Base-by-base conservation (phyloP, 2,329 filamentous ascomycete species). In the Alternaria alternata region DNA sequence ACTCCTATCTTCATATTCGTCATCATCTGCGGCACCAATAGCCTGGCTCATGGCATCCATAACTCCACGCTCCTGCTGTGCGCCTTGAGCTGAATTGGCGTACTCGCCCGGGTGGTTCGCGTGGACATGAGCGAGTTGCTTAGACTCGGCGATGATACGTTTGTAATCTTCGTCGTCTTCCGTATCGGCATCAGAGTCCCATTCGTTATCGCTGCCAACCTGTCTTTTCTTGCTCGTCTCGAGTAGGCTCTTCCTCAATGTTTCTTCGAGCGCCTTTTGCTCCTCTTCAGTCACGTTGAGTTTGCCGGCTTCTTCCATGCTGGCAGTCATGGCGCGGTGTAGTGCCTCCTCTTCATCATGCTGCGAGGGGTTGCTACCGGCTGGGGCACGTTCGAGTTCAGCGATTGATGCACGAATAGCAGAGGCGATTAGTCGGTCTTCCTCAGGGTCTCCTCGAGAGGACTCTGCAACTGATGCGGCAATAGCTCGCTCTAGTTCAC, bases 401-500 rank as follows among this genome's bases (percentile, higher is more conserved):
- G 80, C 81, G 16, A 95, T 83, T 63, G 90, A 92, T 5, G 90
- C 88, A 14, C 91, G 84, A 51, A 96, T 90, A 1, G 91, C 91
- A 20, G 87, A 83, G 72, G 93, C 92, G 48, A 96, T 84, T 59
- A 86, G 82, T 22, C 84, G 84, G 70, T 95, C 92, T 75, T 95
- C 90, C 20, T 87, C 83, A 0, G 83, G 73, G 63, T 94, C 84
- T 11, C 92, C 91, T 1, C 81, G 84, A 0, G 91, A 93, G 0
- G 91, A 93, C 71, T 90, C 86, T 7, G 82, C 80, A 1, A 95
- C 89, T 1, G 76, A 78, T 3, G 72, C 82, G 54, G 84, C 85
- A 59, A 95, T 94, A 1, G 91, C 91, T 42, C 85, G 82, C 73
- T 94, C 91, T 42, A 93, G 85, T 57, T 91, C 89, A 2, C 84